phyloP scores from a whole-genome alignment of 108 stramenopile genomes.

The Cyclotella atomus region DNA sequence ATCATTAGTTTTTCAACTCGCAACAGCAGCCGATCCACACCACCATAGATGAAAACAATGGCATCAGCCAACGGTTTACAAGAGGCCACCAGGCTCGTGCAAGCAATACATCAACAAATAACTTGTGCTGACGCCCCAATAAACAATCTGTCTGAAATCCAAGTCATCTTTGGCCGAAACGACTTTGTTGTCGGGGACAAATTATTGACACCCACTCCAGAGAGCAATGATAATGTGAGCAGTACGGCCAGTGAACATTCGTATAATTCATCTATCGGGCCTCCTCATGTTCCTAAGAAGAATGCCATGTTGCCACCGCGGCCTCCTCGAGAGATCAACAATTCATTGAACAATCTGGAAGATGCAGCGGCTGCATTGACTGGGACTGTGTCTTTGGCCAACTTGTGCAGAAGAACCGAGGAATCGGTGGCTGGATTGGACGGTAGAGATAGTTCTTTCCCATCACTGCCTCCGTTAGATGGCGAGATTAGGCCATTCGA shows the following conservation, averaged over 20 bases:
- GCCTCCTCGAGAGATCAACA: neutral
- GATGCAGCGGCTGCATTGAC: conserved; percentile 41
- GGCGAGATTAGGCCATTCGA: neutral
- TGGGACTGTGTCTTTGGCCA: conserved; percentile 40
- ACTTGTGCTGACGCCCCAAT: conserved; percentile 74
- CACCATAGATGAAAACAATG: neutral
- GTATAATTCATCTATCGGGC: neutral
- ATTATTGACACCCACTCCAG: conserved; percentile 1
- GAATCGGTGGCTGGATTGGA: conserved; percentile 10
- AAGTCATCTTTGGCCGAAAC: conserved; percentile 30
- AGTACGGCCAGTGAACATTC: conserved; percentile 30
- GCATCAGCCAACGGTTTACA: conserved; percentile 24
- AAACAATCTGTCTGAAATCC: conserved; percentile 27
- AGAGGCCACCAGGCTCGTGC: conserved; percentile 54
- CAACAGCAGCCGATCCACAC: too few relatives aligned
- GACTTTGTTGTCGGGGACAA: neutral
- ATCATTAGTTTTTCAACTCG: too few relatives aligned
- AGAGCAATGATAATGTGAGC: neutral
- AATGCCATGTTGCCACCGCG: neutral
- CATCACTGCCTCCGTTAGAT: neutral
- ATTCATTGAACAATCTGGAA: neutral
- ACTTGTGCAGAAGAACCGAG: conserved; percentile 41
- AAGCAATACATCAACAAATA: conserved; percentile 67
- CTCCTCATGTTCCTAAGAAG: neutral
- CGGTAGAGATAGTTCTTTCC: neutral